Conservation (phyloP, 169 alveolate genomes). For the Plasmodium vinckei region DNA sequence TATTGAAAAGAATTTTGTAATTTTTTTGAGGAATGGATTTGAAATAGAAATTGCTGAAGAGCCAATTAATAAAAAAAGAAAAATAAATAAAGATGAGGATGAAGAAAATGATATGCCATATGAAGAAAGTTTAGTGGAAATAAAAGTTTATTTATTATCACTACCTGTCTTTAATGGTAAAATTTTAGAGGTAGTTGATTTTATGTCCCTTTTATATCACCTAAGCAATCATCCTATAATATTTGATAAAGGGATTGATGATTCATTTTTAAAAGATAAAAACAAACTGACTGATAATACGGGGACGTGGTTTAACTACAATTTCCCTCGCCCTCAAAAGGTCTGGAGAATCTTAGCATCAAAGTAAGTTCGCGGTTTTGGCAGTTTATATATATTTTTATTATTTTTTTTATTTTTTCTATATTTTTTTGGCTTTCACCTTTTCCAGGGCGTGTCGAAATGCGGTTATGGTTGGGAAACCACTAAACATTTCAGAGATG, state of each 20-base stretch:
- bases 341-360: conserved; percentile 78
- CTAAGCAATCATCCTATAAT: conserved; percentile 45
- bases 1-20: conserved; percentile 81
- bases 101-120: not conserved
- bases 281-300: conserved; percentile 2
- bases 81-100: conserved; percentile 16
- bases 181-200: conserved; percentile 69
- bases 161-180: conserved; percentile 76
- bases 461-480: conserved; percentile 97
- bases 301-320: conserved; percentile 58
- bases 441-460: conserved; percentile 95
- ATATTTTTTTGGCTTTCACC: conserved; percentile 47
- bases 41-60: conserved; percentile 74
- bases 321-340: conserved; percentile 76
- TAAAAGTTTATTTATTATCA: conserved; percentile 77
- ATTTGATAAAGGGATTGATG: conserved; percentile 5
- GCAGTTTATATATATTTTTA: too few relatives aligned
- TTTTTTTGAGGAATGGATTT: conserved; percentile 91
- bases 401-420: conserved; percentile 46
- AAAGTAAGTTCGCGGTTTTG: too few relatives aligned
- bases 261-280: conserved; percentile 9
- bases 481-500: conserved; percentile 92
- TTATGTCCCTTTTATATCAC: conserved; percentile 62
- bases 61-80: conserved; percentile 34
- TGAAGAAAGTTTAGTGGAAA: conserved; percentile 33